Evolutionary conservation across 441 rosid genomes (phyloP).

Genomic region (Populus hybrid): DNA sequence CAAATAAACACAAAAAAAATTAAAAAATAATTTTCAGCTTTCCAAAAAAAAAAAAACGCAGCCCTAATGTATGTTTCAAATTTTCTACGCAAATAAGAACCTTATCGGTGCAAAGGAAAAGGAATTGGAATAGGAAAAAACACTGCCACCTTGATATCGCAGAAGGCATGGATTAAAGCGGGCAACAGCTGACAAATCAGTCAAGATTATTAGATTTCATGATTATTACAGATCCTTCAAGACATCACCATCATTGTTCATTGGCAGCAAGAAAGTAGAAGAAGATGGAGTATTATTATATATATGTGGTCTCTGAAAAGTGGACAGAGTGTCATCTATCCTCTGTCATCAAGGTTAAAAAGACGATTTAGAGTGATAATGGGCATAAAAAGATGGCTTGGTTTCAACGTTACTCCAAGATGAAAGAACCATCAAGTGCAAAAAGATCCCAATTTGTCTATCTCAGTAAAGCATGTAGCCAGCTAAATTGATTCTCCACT

Average conservation of each 20-base stretch:
- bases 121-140: background rate
- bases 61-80: too few relatives aligned
- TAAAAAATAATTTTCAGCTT: too few relatives aligned
- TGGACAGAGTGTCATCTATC: background rate
- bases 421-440: slow-evolving; percentile 15
- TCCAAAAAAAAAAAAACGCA: too few relatives aligned
- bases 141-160: background rate
- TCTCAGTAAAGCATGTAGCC: slow-evolving; percentile 13
- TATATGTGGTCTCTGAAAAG: background rate
- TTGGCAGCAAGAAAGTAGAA: background rate
- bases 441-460: background rate
- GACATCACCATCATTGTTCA: background rate
- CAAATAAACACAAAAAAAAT: too few relatives aligned
- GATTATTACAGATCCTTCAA: background rate
- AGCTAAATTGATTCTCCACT: slow-evolving; percentile 1
- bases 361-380: slow-evolving; percentile 9
- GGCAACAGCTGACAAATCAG: background rate
- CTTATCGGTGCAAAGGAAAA: background rate
- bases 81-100: background rate
- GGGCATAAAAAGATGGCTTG: slow-evolving; percentile 28
- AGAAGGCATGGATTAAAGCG: background rate
- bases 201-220: background rate
- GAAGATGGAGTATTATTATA: background rate
- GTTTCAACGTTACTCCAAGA: slow-evolving; percentile 50
- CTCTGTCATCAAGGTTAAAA: background rate